Base-by-base conservation (phyloP, 768 basidiomycete genomes). In the Guyanaporus albipodus region DNA sequence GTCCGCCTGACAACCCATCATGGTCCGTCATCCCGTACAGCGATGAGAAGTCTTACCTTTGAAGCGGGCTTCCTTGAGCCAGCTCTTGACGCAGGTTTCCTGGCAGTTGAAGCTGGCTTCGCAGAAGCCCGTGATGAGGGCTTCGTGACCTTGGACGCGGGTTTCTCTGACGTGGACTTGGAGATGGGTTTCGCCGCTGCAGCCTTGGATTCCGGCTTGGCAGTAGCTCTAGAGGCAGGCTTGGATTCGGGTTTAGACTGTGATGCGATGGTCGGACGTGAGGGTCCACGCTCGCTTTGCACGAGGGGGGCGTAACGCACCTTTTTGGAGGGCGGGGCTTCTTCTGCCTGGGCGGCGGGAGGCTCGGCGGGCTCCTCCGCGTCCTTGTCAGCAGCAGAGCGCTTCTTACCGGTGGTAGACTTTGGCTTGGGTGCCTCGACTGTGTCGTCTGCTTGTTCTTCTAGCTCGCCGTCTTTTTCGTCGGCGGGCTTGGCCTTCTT, bases 21-120 rank as follows among this genome's bases (percentile, higher is more conserved):
- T n/a, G 14, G 9, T n/a, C 26, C 33, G 28, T 23, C 28, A 2
- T 11, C 38, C 8, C 36, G 18, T 27, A 39, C 8, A 36, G 32
- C 32, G 49, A 42, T 39, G 32, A 31, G 6, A 4, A 10, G 42
- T 49, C 57, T 59, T 19, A 70, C 82, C 78, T 81, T 83, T 38
- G 80, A 82, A n/a, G 67, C 70, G 46, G 82, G 81, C 63, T 82
- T 83, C 73, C 74, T 79, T 12, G 80, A 82, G 24, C 71, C 68
- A 23, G 79, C 80, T 54, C 78, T 69, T 40, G 80, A 82, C 17
- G 76, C 68, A 8, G 82, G 79, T 61, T 82, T 82, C 42, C 66
- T 75, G 18, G 56, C 67, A 15, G 69, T 69, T 7, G 77, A 78
- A 1, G 69, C 62, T 1, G 76, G 73, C 56, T 77, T 76, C 1